Base-by-base conservation (phyloP, 2,329 filamentous ascomycete genomes). In the Alternaria rosae region DNA sequence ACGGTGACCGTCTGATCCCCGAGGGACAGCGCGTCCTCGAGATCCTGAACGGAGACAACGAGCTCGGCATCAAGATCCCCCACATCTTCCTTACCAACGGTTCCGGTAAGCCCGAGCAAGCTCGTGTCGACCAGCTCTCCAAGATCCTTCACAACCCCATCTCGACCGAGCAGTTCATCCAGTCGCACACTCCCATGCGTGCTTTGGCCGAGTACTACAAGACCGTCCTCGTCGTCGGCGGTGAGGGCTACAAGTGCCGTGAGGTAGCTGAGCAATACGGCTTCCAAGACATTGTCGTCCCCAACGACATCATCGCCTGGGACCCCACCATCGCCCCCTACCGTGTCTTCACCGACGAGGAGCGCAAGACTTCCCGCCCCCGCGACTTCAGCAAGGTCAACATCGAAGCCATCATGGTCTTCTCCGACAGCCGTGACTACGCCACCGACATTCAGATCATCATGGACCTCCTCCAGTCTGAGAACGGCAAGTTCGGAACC, bases 1-100 rank as follows among this genome's bases (percentile, higher is more conserved):
- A 92, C 79, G 89, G 89, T 73, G 89, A 90, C 79, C 84, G 89
- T 60, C 81, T 91, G 61, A 92, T 92, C 65, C 88, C 88, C 43
- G 86, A 91, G 80, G 89, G 88, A 63, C 83, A 86, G 72, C 85
- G 87, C 60, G 87, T 86, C 13, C 85, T 92, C 41, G 87, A 90
- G 77, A 91, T 92, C 77, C 83, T 92, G 53, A 92, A 92, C 78
- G 90, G 89, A 50, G 89, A 91, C 80, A 91, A 91, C 80, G 88
- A 92, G 81, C 87, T 92, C 52, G 90, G 90, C 63, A 92, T 92
- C 82, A 91, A 90, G 85, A 92, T 92, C 62, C 84, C 89, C 62
- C 83, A 92, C 83, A 91, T 92, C 76, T 89, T 92, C 81, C 82
- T 92, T 58, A 92, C 90, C 76, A 92, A 92, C 82, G 89, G 89